These are phyloP conservation scores for Nitzschia sp. DNA, from an alignment of 108 stramenopile genomes.

Conservation along the genomic window DNA sequence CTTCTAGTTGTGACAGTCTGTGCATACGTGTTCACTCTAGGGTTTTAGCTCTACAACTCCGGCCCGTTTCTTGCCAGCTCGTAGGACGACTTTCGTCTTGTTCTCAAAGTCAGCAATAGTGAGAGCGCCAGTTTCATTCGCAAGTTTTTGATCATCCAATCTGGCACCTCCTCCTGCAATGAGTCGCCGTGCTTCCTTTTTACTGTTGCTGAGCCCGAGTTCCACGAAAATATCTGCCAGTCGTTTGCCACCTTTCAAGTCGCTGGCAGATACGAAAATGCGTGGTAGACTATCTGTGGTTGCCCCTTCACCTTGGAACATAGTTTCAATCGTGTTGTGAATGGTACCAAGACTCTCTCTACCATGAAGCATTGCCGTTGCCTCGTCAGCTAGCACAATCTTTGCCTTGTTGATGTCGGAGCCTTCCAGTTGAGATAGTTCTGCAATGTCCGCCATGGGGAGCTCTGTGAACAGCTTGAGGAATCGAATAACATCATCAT, in stretches of 20 bases:
- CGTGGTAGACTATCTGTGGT: conserved; percentile 66
- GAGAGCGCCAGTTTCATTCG: conserved; percentile 60
- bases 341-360: conserved; percentile 75
- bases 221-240: conserved; percentile 86
- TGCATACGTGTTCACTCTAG: too few relatives aligned
- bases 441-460: conserved; percentile 78
- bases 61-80: conserved; percentile 89
- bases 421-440: conserved; percentile 64
- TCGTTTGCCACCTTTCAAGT: conserved; percentile 47
- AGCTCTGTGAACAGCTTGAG: conserved; percentile 93
- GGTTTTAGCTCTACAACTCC: conserved; percentile 78
- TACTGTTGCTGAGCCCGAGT: conserved; percentile 77
- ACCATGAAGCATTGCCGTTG: conserved; percentile 92
- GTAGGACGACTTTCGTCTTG: conserved; percentile 61
- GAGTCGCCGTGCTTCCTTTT: conserved; percentile 92
- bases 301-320: conserved; percentile 66
- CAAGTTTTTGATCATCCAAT: conserved; percentile 64
- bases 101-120: conserved; percentile 60
- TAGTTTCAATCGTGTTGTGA: conserved; percentile 80
- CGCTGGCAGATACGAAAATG: conserved; percentile 50
- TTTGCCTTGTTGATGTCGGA: conserved; percentile 92
- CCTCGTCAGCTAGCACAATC: conserved; percentile 92
- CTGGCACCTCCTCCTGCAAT: conserved; percentile 91
- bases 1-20: too few relatives aligned
- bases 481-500: conserved; percentile 92